Base-by-base conservation (phyloP, 257 asterid genomes). In the Scutellaria galericulata region DNA sequence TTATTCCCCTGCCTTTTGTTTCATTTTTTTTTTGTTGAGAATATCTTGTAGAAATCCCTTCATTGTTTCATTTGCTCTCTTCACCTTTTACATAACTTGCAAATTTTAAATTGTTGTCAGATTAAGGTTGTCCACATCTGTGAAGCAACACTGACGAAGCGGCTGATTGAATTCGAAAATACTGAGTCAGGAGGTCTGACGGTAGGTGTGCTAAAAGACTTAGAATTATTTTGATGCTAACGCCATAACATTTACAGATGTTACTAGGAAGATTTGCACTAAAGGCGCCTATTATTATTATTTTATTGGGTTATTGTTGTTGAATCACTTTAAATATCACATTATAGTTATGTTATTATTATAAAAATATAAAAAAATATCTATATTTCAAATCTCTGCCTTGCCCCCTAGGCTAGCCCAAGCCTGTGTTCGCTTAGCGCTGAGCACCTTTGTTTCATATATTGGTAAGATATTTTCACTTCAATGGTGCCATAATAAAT, bases 111-210 rank as follows among this genome's bases (percentile, higher is more conserved):
- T 72, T 76, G 64, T 79, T 67, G 48, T 72, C 79, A 93, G 98
- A 83, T 90, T 75, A 89, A 77, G 84, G 86, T 87, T 72, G 98
- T 90, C 70, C 98, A 86, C 73, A 73, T 93, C 48, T 89, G 97
- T 74, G 96, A 90, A 87, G 88, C 93, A 73, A 90, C 98, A 75
- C 76, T 93, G 76, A 87, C 91, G 22, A 87, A 87, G 83, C 86
- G 96, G 61, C 81, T 93, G 92, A 84, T 93, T 79, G 98, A 89
- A 80, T 93, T 93, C 64, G 97, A 90, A 84, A 86, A 87, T 73
- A 90, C 97, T 0, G 86, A 86, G 27, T 89, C 98, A 1, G 97
- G 98, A 77, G 82, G 89, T 79, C 81, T 92, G 81, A 92, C 97
- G 80, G 98, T 90, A 84, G 52, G 90, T 79, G 11, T 64, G 37